Evolutionary conservation across 176 grass and related monocot genomes (phyloP).

Genomic region (Puya raimondii): DNA sequence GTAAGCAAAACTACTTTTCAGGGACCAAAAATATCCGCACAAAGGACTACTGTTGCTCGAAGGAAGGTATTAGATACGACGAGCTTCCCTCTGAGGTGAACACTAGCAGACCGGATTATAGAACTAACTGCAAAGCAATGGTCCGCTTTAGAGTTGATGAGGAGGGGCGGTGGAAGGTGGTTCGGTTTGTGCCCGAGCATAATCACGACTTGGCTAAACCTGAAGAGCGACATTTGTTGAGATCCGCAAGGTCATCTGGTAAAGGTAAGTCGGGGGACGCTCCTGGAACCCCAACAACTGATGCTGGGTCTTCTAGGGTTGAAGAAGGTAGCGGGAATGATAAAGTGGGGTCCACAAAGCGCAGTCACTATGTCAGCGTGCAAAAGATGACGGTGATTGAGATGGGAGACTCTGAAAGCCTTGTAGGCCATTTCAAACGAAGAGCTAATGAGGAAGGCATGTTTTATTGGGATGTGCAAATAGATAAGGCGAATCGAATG

Average conservation of each 20-base stretch:
- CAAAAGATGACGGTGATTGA: slow-evolving; percentile 2
- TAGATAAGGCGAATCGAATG: slow-evolving; percentile 66
- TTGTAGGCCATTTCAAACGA: slow-evolving; percentile 70
- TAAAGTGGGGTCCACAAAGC: too few relatives aligned
- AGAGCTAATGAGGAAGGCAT: slow-evolving; percentile 78
- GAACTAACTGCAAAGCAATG: slow-evolving; percentile 90
- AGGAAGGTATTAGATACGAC: slow-evolving; percentile 26
- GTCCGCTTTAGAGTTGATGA: slow-evolving; percentile 75
- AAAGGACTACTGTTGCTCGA: slow-evolving; percentile 91
- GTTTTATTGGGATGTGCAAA: slow-evolving; percentile 81
- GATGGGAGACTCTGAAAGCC: slow-evolving; percentile 55
- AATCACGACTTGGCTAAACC: slow-evolving; percentile 85
- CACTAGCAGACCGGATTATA: slow-evolving; percentile 67
- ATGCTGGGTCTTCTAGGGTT: too few relatives aligned
- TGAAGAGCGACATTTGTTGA: slow-evolving; percentile 72
- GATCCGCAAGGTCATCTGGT: slow-evolving; percentile 54
- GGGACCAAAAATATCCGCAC: slow-evolving; percentile 78
- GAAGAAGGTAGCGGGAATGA: too few relatives aligned
- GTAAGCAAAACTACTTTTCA: slow-evolving; percentile 81
- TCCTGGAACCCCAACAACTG: too few relatives aligned
- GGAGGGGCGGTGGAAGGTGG: slow-evolving; percentile 63
- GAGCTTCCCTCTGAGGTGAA: slow-evolving; percentile 53
- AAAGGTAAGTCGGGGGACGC: slow-evolving; percentile 37
- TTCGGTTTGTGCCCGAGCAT: slow-evolving; percentile 64
- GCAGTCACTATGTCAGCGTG: too few relatives aligned